Percentiles rank a stretch among this genome's conserved stretches.
phyloP scores from a whole-genome alignment of 306 rosid genomes.

The Begonia fuchsioides region DNA sequence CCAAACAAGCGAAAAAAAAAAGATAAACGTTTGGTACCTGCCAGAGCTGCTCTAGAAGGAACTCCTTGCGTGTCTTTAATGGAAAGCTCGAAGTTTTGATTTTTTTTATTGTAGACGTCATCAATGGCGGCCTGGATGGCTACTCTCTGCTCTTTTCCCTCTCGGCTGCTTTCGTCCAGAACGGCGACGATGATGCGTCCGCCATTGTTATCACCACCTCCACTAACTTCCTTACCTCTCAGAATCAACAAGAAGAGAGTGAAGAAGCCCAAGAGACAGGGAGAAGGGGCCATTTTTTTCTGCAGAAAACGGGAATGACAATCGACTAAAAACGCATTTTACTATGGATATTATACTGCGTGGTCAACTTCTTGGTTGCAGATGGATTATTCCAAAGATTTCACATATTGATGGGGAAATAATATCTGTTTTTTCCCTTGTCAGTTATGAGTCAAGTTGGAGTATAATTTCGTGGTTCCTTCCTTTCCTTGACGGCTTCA shows the following conservation, averaged over 20 bases:
- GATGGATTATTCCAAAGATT: too few relatives aligned
- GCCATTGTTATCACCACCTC: background rate
- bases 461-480: too few relatives aligned
- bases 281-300: background rate
- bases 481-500: too few relatives aligned
- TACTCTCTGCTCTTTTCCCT: constrained; percentile 31
- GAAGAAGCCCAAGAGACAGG: background rate
- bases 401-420: too few relatives aligned
- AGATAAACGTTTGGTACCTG: constrained; percentile 9
- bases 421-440: too few relatives aligned
- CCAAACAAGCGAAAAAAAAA: background rate
- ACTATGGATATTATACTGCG: too few relatives aligned
- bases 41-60: constrained; percentile 22
- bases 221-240: background rate
- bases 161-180: constrained; percentile 17
- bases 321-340: too few relatives aligned
- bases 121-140: constrained; percentile 32
- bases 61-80: constrained; percentile 12
- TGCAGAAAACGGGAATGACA: background rate
- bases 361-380: too few relatives aligned
- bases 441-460: too few relatives aligned
- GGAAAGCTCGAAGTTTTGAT: constrained; percentile 7
- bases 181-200: constrained; percentile 20
- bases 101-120: constrained; percentile 10
- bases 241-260: background rate